Base-by-base conservation (phyloP, 257 asterid genomes). In the Scutellaria minor region DNA sequence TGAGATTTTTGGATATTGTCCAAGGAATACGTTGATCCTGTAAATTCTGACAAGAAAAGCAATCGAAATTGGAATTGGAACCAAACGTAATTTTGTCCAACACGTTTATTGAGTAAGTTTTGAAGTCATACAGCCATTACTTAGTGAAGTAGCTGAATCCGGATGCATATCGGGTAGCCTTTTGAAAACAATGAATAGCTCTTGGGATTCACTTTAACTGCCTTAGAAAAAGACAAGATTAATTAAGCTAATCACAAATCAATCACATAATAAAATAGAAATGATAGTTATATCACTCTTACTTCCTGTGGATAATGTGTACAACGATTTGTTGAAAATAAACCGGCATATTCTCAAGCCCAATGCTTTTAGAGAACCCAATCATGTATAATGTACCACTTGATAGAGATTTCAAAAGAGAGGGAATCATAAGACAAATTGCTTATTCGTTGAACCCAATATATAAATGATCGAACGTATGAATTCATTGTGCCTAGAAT, bases 121-220 rank as follows among this genome's bases (percentile, higher is more conserved):
- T 59, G 75, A 72, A 80, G 72, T 58, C 83, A 70, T 69, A 76
- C 77, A 79, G 71, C 79, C 77, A 76, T 84, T 62, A 75, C 66
- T 79, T 75, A 73, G 58, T 13, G 69, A 77, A 56, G 76, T 54
- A 77, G 82, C 79, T 68, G 71, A 71, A 64, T 67, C 77, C 71
- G 39, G 71, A 77, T 40, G 63, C 79, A 70, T 62, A 63, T 76
- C 72, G 65, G 70, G 60, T n/a, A 71, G 56, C 70, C 66, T 51
- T 35, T 52, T 64, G 64, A 22, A 18, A 72, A 24, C 47, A 55
- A 39, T 24, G 55, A 24, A 6, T 40, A 68, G 60, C n/a, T 27
- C 75, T 46, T 31, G 18, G 37, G 53, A 27, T 12, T 55, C 66
- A 75, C 64, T 27, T 22, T 65, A 83, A 74, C 79, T 77, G 79